Percentiles rank a stretch among this genome's conserved stretches.
Conservation (phyloP, 1,284 basidiomycete species). For the Cutaneotrichosporon mucoides region DNA sequence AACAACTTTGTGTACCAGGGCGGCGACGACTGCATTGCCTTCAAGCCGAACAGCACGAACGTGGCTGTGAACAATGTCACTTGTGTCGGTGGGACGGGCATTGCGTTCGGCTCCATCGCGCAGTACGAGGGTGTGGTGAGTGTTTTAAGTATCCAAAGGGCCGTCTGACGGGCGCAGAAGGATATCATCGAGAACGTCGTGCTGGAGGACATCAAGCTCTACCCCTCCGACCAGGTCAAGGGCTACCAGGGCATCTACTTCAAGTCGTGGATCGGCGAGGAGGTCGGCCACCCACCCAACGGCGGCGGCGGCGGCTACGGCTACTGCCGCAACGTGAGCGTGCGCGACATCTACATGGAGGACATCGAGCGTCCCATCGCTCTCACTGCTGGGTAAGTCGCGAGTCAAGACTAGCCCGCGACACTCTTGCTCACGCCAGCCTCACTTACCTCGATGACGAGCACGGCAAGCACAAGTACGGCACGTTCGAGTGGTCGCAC, state of each 20-base stretch:
- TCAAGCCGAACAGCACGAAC: constrained; percentile 62
- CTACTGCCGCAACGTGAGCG: constrained; percentile 55
- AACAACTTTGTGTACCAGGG: constrained; percentile 36
- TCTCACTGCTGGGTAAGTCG: constrained; percentile 14
- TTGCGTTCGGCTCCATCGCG: constrained; percentile 62
- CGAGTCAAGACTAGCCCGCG: no score
- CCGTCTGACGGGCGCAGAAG: constrained; percentile 27
- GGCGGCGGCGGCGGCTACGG: constrained; percentile 62
- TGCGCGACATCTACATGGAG: constrained; percentile 50
- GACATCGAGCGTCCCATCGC: constrained; percentile 27
- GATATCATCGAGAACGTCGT: constrained; percentile 60
- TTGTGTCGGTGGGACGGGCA: constrained; percentile 61
- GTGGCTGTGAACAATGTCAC: constrained; percentile 55
- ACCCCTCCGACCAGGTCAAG: constrained; percentile 17
- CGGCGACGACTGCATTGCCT: constrained; percentile 64
- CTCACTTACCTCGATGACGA: constrained; percentile 13
- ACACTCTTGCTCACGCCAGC: neutral
- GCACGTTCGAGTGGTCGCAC: constrained; percentile 32
- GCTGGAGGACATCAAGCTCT: constrained; percentile 53
- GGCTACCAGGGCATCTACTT: constrained; percentile 56
- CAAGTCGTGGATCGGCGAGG: constrained; percentile 60
- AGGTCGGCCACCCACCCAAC: constrained; percentile 59
- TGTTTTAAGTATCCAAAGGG: neutral
- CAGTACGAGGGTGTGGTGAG: constrained; percentile 58
- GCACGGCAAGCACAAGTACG: constrained; percentile 11